Evolutionary conservation across 1,284 basidiomycete genomes (phyloP).

Genomic region (Ganoderma sp.): DNA sequence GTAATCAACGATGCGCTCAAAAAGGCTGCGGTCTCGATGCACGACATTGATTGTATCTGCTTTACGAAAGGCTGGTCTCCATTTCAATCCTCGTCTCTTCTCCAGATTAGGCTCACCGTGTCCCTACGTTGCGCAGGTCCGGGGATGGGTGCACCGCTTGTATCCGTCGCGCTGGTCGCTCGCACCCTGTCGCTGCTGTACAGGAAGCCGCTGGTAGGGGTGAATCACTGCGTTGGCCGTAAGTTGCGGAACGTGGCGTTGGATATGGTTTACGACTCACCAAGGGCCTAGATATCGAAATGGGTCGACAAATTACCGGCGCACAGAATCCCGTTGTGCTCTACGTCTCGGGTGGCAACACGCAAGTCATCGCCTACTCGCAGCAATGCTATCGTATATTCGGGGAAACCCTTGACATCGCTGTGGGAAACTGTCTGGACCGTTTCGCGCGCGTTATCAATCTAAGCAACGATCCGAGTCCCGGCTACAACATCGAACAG

Average conservation of each 20-base stretch:
- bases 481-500: constrained; percentile 99
- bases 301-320: constrained; percentile 95
- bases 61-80: constrained; percentile 85
- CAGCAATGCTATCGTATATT: constrained; percentile 98
- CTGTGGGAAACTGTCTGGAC: constrained; percentile 98
- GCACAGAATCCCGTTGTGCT: constrained; percentile 96
- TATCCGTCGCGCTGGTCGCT: constrained; percentile 95
- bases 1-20: constrained; percentile 85
- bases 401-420: constrained; percentile 98
- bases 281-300: constrained; percentile 89
- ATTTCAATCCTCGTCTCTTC: not conserved
- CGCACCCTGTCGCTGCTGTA: constrained; percentile 90
- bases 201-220: constrained; percentile 91
- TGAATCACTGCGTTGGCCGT: constrained; percentile 99
- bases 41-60: constrained; percentile 92
- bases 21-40: constrained; percentile 73
- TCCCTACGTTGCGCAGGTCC: constrained; percentile 66
- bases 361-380: constrained; percentile 98
- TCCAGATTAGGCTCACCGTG: constrained; percentile 1
- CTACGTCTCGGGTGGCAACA: constrained; percentile 99
- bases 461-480: constrained; percentile 94
- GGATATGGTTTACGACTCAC: not conserved
- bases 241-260: constrained; percentile 44
- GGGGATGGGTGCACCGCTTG: constrained; percentile 97
- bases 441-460: constrained; percentile 97